phyloP scores from a whole-genome alignment of 306 rosid genomes.

The Adenanthera pavonina region DNA sequence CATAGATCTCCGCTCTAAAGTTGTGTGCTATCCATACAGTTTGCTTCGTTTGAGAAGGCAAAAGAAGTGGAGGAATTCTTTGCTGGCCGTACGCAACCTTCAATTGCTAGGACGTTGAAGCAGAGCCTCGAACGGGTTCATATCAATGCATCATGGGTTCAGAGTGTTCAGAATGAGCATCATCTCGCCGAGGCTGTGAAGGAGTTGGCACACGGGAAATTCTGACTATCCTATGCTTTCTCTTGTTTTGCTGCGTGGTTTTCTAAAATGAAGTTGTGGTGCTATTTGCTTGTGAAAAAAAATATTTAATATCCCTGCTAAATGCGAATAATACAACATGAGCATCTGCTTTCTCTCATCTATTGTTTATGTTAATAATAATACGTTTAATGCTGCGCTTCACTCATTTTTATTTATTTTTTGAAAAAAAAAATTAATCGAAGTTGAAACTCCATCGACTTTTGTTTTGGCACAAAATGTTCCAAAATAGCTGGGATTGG shows the following conservation, averaged over 20 bases:
- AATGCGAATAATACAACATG: conserved; percentile 14
- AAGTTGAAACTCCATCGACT: no score
- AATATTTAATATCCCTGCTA: conserved; percentile 4
- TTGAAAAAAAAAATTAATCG: no score
- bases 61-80: conserved; percentile 87
- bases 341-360: neutral
- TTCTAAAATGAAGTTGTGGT: conserved; percentile 10
- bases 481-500: neutral
- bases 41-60: conserved; percentile 83
- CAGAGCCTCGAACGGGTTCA: conserved; percentile 86
- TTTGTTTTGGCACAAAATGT: neutral
- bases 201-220: conserved; percentile 56
- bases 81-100: conserved; percentile 48
- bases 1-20: neutral
- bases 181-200: conserved; percentile 53
- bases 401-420: neutral
- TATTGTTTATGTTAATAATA: neutral
- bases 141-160: conserved; percentile 82
- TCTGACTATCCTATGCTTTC: conserved; percentile 30
- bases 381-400: neutral
- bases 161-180: conserved; percentile 59
- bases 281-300: neutral
- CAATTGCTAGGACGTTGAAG: conserved; percentile 79
- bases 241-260: neutral
- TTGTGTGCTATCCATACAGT: conserved; percentile 52